phyloP scores from a whole-genome alignment of 257 asterid species.

The Salvia hispanica region DNA sequence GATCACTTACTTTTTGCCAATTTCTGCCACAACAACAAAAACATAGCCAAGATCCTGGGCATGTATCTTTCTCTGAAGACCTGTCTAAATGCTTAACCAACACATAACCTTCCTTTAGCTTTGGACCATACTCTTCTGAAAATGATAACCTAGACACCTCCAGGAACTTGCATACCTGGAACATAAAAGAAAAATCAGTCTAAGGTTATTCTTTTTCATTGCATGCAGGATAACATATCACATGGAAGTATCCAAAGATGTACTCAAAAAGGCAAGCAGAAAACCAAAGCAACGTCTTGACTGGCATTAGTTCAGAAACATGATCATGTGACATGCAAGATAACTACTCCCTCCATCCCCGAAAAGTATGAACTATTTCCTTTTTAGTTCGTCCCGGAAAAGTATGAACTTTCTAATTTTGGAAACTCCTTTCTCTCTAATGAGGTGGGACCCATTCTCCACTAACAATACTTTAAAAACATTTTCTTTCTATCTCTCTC shows the following conservation, averaged over 20 bases:
- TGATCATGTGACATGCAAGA: constrained; percentile 1
- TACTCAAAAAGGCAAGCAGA: constrained; percentile 15
- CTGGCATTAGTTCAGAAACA: constrained; percentile 14
- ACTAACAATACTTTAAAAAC: too few relatives aligned
- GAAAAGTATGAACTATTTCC: too few relatives aligned
- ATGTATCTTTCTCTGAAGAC: constrained; percentile 51
- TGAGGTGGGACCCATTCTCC: too few relatives aligned
- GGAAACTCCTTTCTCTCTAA: too few relatives aligned
- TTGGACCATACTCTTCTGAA: constrained; percentile 81
- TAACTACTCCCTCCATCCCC: too few relatives aligned
- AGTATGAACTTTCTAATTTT: too few relatives aligned
- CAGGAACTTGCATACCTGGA: constrained; percentile 91
- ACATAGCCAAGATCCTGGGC: constrained; percentile 61
- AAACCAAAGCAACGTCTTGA: constrained; percentile 11
- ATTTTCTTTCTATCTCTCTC: too few relatives aligned
- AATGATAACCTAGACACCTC: constrained; percentile 95
- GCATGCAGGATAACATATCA: constrained; percentile 23
- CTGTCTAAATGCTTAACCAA: constrained; percentile 67
- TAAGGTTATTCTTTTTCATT: constrained; percentile 12
- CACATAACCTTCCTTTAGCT: constrained; percentile 89
- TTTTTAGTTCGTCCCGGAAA: too few relatives aligned
- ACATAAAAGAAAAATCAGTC: constrained; percentile 2
- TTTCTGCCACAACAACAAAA: constrained; percentile 64
- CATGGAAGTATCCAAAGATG: constrained; percentile 11
- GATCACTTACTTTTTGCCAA: constrained; percentile 77